These are phyloP conservation scores for Spizellomyces sp. DNA, from an alignment of 192 early-diverging fungal genomes.

Conservation along the genomic window DNA sequence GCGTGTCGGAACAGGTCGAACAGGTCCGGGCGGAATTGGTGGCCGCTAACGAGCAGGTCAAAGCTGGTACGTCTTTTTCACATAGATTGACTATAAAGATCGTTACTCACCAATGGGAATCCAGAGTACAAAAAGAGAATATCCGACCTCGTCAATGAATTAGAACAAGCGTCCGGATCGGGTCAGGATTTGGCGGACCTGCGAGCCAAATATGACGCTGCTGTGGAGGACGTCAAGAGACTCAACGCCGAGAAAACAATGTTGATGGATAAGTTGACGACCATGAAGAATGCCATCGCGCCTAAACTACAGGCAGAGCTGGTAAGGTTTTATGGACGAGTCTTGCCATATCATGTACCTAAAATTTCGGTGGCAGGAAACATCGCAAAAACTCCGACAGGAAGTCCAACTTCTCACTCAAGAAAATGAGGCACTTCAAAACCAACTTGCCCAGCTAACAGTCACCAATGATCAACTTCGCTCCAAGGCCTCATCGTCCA, in stretches of 20 bases:
- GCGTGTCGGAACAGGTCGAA: too few species aligned
- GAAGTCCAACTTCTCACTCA: constrained; percentile 18
- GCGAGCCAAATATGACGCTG: background rate
- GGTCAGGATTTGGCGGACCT: background rate
- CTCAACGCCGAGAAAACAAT: constrained; percentile 63
- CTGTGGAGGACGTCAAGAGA: constrained; percentile 49
- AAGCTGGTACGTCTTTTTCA: too few species aligned
- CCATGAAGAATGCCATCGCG: constrained; percentile 78
- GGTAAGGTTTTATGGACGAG: constrained; percentile 13
- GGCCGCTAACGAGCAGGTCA: too few species aligned
- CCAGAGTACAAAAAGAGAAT: too few species aligned
- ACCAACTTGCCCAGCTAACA: constrained; percentile 8
- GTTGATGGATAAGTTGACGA: constrained; percentile 73
- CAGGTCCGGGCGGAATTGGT: too few species aligned
- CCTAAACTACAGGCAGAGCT: constrained; percentile 86
- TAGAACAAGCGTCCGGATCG: too few species aligned
- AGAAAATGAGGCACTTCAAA: constrained; percentile 23
- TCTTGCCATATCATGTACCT: too few species aligned
- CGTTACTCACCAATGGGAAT: too few species aligned
- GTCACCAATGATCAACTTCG: background rate
- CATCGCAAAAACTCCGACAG: constrained; percentile 26
- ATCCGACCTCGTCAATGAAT: too few species aligned
- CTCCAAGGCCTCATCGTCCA: background rate
- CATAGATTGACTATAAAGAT: too few species aligned
- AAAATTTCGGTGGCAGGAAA: constrained; percentile 7